phyloP scores from a whole-genome alignment of 352 stramenopile species.

The Blastocystis sp. region DNA sequence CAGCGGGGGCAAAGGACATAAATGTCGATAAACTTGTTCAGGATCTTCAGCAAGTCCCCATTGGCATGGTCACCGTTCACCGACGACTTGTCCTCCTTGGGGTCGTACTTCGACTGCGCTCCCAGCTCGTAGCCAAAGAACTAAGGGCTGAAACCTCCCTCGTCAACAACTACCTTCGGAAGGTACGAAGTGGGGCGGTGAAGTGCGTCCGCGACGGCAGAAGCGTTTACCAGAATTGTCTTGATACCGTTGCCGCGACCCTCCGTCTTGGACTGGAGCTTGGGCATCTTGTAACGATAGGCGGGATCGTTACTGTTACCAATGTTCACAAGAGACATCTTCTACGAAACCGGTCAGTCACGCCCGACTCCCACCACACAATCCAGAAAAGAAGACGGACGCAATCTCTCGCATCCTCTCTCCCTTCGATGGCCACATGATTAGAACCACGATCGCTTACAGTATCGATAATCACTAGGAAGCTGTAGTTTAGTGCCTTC shows the following conservation, averaged over 20 bases:
- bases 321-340: constrained; percentile 67
- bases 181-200: constrained; percentile 78
- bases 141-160: constrained; percentile 71
- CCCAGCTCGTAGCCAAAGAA: constrained; percentile 97
- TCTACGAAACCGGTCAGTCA: constrained; percentile 14
- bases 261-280: constrained; percentile 91
- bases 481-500: not conserved
- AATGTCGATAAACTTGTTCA: constrained; percentile 95
- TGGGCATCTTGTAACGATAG: constrained; percentile 99
- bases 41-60: constrained; percentile 85
- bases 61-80: constrained; percentile 91
- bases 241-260: constrained; percentile 98
- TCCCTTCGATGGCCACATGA: too few species aligned
- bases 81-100: constrained; percentile 88
- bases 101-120: constrained; percentile 93
- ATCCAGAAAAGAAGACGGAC: not conserved
- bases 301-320: constrained; percentile 77
- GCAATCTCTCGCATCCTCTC: too few species aligned
- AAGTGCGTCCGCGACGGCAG: constrained; percentile 85
- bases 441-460: not conserved
- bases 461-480: not conserved
- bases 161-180: constrained; percentile 24
- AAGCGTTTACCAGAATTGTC: constrained; percentile 95
- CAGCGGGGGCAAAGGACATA: constrained; percentile 96
- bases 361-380: not conserved